A percentile compares a stretch with the other conserved stretches of the same genome.
These are phyloP conservation scores for Metroxylon sagu DNA, from an alignment of 176 grass and related monocot genomes.

Conservation along the genomic window DNA sequence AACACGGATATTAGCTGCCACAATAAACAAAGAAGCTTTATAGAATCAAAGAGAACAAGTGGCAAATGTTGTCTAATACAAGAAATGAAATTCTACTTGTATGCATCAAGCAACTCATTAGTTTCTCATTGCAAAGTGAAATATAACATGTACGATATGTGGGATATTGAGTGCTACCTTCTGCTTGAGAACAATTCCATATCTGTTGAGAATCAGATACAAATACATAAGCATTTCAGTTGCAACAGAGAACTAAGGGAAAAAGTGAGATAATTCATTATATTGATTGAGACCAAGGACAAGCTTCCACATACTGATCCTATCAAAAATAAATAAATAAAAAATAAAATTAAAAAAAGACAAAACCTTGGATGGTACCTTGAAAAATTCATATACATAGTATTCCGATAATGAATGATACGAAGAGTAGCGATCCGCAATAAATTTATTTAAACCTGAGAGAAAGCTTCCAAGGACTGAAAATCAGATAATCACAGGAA, in stretches of 20 bases:
- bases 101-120: too few relatives aligned
- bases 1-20: constrained; percentile 77
- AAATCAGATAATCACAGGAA: neutral
- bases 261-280: too few relatives aligned
- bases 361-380: constrained; percentile 26
- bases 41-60: neutral
- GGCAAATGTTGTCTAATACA: too few relatives aligned
- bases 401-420: constrained; percentile 88
- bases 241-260: too few relatives aligned
- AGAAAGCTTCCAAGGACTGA: constrained; percentile 98
- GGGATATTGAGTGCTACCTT: constrained; percentile 30
- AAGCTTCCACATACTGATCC: too few relatives aligned
- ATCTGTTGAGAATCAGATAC: constrained; percentile 46
- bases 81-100: too few relatives aligned
- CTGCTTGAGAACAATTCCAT: constrained; percentile 89
- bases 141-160: too few relatives aligned
- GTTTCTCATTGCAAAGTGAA: too few relatives aligned
- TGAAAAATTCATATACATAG: constrained; percentile 95
- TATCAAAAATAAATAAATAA: too few relatives aligned
- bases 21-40: constrained; percentile 4
- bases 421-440: constrained; percentile 78
- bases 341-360: too few relatives aligned
- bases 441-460: constrained; percentile 88
- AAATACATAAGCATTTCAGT: constrained; percentile 20
- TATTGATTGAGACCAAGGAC: too few relatives aligned